Evolutionary conservation across 2,329 filamentous ascomycete genomes (phyloP).

Genomic region (Colletotrichum navitas): DNA sequence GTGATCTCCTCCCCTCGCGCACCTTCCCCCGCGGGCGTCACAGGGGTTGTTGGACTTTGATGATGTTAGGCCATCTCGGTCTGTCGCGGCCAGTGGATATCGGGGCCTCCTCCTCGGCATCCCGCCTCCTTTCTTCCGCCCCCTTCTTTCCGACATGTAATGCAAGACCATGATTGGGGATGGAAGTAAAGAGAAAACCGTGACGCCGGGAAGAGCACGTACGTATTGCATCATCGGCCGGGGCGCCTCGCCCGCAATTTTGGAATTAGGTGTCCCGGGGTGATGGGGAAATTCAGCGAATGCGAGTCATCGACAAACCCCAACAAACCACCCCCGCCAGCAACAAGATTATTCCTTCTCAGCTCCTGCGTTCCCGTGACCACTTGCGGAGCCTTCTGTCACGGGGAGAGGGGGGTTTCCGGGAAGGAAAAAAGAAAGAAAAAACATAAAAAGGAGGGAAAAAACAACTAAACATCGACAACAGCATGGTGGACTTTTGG

Average conservation of each 20-base stretch:
- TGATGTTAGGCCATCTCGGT: neutral
- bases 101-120: neutral
- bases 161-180: neutral
- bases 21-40: neutral
- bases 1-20: too few relatives aligned
- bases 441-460: neutral
- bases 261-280: constrained; percentile 13
- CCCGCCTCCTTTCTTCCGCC: neutral
- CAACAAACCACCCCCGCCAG: neutral
- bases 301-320: constrained; percentile 13
- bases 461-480: neutral
- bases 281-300: neutral
- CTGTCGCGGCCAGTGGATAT: neutral
- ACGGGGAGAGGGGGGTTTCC: neutral
- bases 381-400: constrained; percentile 3
- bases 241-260: constrained; percentile 1
- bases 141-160: neutral
- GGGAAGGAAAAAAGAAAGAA: too few relatives aligned
- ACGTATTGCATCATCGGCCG: constrained; percentile 27
- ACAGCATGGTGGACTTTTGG: neutral
- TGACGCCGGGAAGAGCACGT: constrained; percentile 1
- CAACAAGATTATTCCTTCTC: neutral
- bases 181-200: too few relatives aligned
- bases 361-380: constrained; percentile 31
- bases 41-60: constrained; percentile 15